Percentiles rank a stretch among this genome's conserved stretches.
Conservation (phyloP, 768 basidiomycete genomes). For the Naganishia onofrii region DNA sequence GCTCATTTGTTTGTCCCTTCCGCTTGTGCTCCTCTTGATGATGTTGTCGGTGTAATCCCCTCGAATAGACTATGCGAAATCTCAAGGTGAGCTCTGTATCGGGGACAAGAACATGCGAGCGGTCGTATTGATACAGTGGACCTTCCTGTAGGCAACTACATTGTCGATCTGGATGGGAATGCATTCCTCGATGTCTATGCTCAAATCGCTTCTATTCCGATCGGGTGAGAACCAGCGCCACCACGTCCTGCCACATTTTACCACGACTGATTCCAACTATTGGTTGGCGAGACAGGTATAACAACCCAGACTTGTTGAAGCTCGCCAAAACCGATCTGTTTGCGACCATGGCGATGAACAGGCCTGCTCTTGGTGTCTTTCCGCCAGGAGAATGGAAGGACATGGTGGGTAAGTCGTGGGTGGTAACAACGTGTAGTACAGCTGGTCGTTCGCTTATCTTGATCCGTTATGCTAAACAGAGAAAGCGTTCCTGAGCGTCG, state of each 20-base stretch:
- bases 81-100: conserved; percentile 15
- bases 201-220: conserved; percentile 52
- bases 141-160: conserved; percentile 49
- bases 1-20: background rate
- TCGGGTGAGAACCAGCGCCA: conserved; percentile 40
- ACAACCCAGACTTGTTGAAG: conserved; percentile 35
- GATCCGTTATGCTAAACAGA: conserved; percentile 34
- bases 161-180: conserved; percentile 56
- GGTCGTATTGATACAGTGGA: too few species aligned
- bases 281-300: conserved; percentile 11
- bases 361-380: conserved; percentile 55
- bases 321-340: conserved; percentile 45
- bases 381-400: conserved; percentile 50
- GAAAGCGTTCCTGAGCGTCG: conserved; percentile 51
- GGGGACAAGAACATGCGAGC: too few species aligned
- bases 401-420: background rate
- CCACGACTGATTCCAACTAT: background rate
- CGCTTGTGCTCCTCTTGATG: background rate
- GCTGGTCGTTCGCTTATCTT: background rate
- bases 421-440: background rate
- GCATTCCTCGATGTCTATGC: conserved; percentile 54
- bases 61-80: background rate
- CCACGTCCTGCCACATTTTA: background rate
- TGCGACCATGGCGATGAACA: conserved; percentile 52
- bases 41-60: background rate